A percentile compares a stretch with the other conserved stretches of the same genome.
Evolutionary conservation across 2,329 filamentous ascomycete species (phyloP).

Genomic region (Pseudofabraea citricarpa): DNA sequence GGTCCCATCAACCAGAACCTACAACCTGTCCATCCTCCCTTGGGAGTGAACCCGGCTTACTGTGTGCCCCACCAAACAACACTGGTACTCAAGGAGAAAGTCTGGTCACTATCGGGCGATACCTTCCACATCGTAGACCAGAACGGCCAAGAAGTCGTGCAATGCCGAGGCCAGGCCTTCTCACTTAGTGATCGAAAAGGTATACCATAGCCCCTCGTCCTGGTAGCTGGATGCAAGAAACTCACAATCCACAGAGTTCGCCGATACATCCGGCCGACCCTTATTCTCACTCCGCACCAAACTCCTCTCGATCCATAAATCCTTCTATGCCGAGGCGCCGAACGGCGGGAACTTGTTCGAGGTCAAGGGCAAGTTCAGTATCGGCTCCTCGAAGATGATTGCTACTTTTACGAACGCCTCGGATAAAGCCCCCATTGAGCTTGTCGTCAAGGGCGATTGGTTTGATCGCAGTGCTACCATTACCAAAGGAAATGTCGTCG

Average conservation of each 20-base stretch:
- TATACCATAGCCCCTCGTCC: no score
- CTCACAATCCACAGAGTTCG: constrained; percentile 10
- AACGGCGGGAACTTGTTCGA: constrained; percentile 18
- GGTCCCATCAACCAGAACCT: constrained; percentile 6
- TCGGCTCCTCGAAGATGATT: constrained; percentile 48
- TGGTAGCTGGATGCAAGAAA: no score
- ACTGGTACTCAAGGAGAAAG: constrained; percentile 55
- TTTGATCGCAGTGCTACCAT: constrained; percentile 55
- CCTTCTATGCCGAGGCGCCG: constrained; percentile 19
- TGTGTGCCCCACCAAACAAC: constrained; percentile 29
- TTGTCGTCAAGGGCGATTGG: constrained; percentile 59
- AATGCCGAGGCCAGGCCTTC: constrained; percentile 19
- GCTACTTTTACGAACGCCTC: constrained; percentile 49
- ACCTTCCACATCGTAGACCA: constrained; percentile 57
- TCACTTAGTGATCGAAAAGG: constrained; percentile 19
- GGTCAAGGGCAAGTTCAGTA: constrained; percentile 22
- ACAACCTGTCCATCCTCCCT: constrained; percentile 13
- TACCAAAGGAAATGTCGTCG: constrained; percentile 37
- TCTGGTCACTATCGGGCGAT: constrained; percentile 57
- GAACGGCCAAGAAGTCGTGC: constrained; percentile 36
- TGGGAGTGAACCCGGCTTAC: constrained; percentile 19
- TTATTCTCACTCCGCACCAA: constrained; percentile 20
- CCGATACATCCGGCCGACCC: constrained; percentile 5
- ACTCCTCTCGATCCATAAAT: constrained; percentile 18
- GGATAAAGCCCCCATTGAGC: constrained; percentile 37